Base-by-base conservation (phyloP, 371 early-diverging fungal species). In the Mortierella sp. region DNA sequence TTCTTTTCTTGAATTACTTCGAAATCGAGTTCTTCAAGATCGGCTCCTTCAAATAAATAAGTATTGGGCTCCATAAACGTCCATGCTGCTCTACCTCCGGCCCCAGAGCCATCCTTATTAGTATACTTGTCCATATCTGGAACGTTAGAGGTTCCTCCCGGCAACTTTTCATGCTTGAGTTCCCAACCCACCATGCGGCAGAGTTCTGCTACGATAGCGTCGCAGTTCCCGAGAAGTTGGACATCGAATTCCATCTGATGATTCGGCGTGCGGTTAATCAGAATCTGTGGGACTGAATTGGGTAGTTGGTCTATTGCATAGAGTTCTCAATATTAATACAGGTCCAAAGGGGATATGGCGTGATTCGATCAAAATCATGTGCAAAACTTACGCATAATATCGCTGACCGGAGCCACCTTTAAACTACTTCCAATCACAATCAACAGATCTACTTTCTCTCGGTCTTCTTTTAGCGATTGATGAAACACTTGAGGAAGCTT, bases 341-440 rank as follows among this genome's bases (percentile, higher is more conserved):
- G n/a, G n/a, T n/a, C n/a, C n/a, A n/a, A n/a, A n/a, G n/a, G n/a
- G n/a, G n/a, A n/a, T n/a, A n/a, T n/a, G n/a, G n/a, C n/a, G n/a
- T n/a, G n/a, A n/a, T n/a, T n/a, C n/a, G n/a, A n/a, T n/a, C n/a
- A n/a, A n/a, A n/a, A n/a, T n/a, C n/a, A n/a, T n/a, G n/a, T n/a
- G n/a, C n/a, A 53, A 31, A 1, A 60, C 82, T 78, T 79, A 86
- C 89, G 87, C 91, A 95, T 94, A 56, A 97, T 94, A 40, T 93
- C 93, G 3, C 95, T 94, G 4, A 98, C 97, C 8, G 98, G 98
- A 0, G 96, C 93, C 0, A 98, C 97, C 72, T 96, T 96, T 19
- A 98, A 84, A n/a, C 94, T 94, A 35, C 94, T 94, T 3, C 98
- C 98, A 88, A 98, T 97, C 10, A 97, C 98, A 51, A 98, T 89